Evolutionary conservation across 2,329 filamentous ascomycete species (phyloP), one percentile per base, ranked within the genome.

Genomic region (Aspergillus neotritici): DNA sequence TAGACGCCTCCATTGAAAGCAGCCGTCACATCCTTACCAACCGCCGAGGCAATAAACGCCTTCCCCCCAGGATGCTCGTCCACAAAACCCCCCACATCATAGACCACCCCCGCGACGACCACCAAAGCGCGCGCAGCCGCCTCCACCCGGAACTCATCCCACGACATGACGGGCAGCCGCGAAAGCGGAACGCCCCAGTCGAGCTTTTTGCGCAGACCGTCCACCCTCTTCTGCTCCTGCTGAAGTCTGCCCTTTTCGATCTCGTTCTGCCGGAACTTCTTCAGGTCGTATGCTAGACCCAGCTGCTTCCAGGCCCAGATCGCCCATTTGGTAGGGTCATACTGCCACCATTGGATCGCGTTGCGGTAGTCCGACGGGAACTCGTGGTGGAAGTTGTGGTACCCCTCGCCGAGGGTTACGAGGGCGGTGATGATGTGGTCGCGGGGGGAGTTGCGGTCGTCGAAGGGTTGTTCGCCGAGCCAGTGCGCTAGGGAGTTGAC

Each of bases 301-400:
- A 89, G 69, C 67, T 83, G 78, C 76, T 88, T 88, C 82, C 83
- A 88, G 43, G 75, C 55, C 80, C 80, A 86, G 71, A 91, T 91
- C 62, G 72, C 76, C 86, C 86, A 90, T 73, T 91, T 93, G 62
- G 86, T 91, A 35, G 86, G 86, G 65, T 91, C 87, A 61, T 90
- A 90, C 68, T 91, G 86, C 70, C 80, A 84, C 86, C 86, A 91
- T 67, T 86, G 75, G 57, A 90, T 88, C 43, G 85, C 86, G 65
- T 91, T 91, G 64, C 87, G 85, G 78, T 91, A 93, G 66, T 93
- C 87, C 5, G 84, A 88, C 31, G 87, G 87, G 68, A 91, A 93
- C 68, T 91, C 86, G 75, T 93, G 87, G 70, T 93, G 87, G 76
- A 91, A 91, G 76, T 91, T 91, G 77, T 93, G 87, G 72, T 91